A percentile compares a stretch with the other conserved stretches of the same genome.
phyloP scores from a whole-genome alignment of 78 protist species.

The Pigoraptor vietnamica region DNA sequence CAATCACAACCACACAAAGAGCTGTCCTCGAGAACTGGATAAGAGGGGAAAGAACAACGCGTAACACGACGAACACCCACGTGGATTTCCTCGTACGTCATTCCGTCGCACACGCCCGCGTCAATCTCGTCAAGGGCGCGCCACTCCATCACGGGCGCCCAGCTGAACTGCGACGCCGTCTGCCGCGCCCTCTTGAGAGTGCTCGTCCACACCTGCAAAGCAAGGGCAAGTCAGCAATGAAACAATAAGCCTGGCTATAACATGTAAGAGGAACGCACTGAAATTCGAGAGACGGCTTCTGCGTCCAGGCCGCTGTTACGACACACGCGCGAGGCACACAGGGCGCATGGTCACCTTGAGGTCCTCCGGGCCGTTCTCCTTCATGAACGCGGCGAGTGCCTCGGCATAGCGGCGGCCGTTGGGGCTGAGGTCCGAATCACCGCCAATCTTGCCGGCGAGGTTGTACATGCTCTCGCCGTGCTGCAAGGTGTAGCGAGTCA shows the following conservation, averaged over 20 bases:
- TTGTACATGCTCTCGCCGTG: conserved; percentile 89
- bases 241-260: not conserved
- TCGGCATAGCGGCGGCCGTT: conserved; percentile 68
- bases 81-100: conserved; percentile 83
- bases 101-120: conserved; percentile 89
- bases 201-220: not conserved
- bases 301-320: not conserved
- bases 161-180: no score
- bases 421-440: conserved; percentile 75
- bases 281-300: not conserved
- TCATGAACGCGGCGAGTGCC: conserved; percentile 47
- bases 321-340: no score
- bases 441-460: conserved; percentile 70
- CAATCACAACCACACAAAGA: no score
- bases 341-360: no score
- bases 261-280: no score
- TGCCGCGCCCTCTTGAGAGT: no score
- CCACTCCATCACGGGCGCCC: conserved; percentile 15
- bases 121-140: conserved; percentile 84
- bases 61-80: not conserved
- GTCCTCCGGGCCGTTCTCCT: not conserved
- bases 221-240: not conserved
- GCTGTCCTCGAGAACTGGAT: not conserved
- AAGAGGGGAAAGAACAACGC: not conserved
- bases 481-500: not conserved